Evolutionary conservation across 2,329 filamentous ascomycete species (phyloP).

Genomic region (Lachnellula arida): DNA sequence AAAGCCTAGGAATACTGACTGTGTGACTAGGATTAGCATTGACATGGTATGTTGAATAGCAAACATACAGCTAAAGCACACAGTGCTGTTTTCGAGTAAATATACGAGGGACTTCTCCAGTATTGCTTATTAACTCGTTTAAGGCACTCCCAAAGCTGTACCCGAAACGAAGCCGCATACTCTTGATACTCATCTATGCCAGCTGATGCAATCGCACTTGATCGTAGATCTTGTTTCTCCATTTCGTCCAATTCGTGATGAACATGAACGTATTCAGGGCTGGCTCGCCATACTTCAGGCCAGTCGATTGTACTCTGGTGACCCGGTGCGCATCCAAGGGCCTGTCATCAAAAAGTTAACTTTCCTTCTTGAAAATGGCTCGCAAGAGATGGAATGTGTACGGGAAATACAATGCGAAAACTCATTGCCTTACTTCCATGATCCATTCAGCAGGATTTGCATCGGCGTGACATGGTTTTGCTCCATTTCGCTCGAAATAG

Average conservation of each 20-base stretch:
- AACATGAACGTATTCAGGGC: slow-evolving; percentile 38
- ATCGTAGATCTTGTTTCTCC: slow-evolving; percentile 30
- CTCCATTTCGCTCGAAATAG: slow-evolving; percentile 74
- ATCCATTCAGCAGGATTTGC: slow-evolving; percentile 85
- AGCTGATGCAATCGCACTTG: background rate
- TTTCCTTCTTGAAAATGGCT: too few relatives aligned
- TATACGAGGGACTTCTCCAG: slow-evolving; percentile 72
- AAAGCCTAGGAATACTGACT: slow-evolving; percentile 56
- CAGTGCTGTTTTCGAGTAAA: slow-evolving; percentile 64
- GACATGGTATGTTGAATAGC: too few relatives aligned
- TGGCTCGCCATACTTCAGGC: slow-evolving; percentile 54
- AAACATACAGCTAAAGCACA: slow-evolving; percentile 34
- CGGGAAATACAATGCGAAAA: too few relatives aligned
- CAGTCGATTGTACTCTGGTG: slow-evolving; percentile 58
- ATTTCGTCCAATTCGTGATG: slow-evolving; percentile 47
- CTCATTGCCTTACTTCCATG: slow-evolving; percentile 40
- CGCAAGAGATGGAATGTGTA: too few relatives aligned
- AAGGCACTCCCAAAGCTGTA: slow-evolving; percentile 62
- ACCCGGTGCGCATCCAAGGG: slow-evolving; percentile 51
- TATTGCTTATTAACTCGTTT: slow-evolving; percentile 70
- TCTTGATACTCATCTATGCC: background rate
- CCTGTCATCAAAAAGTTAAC: too few relatives aligned
- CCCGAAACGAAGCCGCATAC: slow-evolving; percentile 61
- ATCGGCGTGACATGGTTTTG: slow-evolving; percentile 57
- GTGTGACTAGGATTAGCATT: too few relatives aligned